phyloP scores from a whole-genome alignment of 306 rosid genomes.

The Dryas drummondii region DNA sequence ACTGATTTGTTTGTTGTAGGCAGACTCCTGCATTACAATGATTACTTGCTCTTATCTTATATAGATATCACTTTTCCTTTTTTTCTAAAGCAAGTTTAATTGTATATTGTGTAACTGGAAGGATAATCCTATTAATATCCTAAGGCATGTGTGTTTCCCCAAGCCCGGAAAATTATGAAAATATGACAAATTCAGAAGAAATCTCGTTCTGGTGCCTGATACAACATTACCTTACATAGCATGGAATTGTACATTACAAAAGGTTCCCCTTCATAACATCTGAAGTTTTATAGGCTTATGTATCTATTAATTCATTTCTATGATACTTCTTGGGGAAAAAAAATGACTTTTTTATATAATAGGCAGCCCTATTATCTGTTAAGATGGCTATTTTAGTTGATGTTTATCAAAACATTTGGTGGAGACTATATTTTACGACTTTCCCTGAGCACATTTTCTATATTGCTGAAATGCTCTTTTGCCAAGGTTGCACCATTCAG shows the following conservation, averaged over 20 bases:
- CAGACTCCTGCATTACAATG: no score
- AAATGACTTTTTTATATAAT: neutral
- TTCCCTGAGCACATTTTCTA: neutral
- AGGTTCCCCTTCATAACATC: neutral
- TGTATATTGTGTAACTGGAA: no score
- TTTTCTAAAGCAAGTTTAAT: no score
- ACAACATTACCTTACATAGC: constrained; percentile 9
- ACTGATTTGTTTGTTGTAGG: neutral
- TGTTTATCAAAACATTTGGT: neutral
- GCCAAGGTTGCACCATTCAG: neutral
- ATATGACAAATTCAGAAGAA: no score
- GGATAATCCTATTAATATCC: no score
- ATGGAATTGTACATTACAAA: neutral
- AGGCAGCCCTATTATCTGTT: neutral
- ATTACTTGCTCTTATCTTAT: no score
- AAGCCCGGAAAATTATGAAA: no score
- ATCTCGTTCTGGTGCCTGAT: neutral
- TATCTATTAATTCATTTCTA: neutral
- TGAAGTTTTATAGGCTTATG: neutral
- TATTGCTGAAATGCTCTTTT: neutral
- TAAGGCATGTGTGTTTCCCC: no score
- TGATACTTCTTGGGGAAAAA: neutral
- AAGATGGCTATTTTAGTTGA: neutral
- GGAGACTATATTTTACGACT: neutral
- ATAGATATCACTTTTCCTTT: no score